Base-by-base conservation (phyloP, 1,139 yeast species). In the Geotrichum bryndzae region DNA sequence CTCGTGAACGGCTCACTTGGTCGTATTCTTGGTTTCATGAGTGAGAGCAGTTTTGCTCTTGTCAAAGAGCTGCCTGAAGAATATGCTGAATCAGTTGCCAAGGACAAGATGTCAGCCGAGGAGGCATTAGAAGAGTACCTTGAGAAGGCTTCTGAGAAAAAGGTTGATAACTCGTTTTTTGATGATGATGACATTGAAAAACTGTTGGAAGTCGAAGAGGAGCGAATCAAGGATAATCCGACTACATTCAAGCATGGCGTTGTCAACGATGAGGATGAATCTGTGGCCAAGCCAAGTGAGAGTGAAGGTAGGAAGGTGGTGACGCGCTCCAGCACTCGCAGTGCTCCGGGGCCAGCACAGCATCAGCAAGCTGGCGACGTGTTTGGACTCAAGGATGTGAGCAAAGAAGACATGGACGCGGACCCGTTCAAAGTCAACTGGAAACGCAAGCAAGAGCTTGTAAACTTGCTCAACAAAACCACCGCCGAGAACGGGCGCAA, bases 1-100 rank as follows among this genome's bases (percentile, higher is more conserved):
- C 79, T 94, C 55, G 99, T 95, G 3, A 94, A 94, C 74, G 99
- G 99, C 0, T 86, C 97, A 0, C 76, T 94, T 55, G 99, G 99
- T 0, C 87, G 82, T 65, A 92, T 94, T 1, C 74, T 91, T 35
- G 96, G 84, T 62, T 92, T 94, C 68, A 77, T 87, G 71, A 84
- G 82, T 61, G 82, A 82, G 23, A 84, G 84, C 45, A 81, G 86
- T 0, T 69, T 77, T 63, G 64, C 61, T 53, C 61, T 67, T 59
- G 59, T 68, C 15, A 63, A 68, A 25, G 64, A 68, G n/a, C 66
- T 65, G 5, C 65, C 63, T 22, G 63, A 54, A 22, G 60, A 54
- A 1, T 31, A 56, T 38, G 58, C 63, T 1, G 61, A 63, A 18
- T 33, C 35, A 18, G 59, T 63, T 6, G 53, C 56, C 25, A 51